Percentiles rank a stretch among this genome's conserved stretches.
Conservation (phyloP, 805 yeast genomes). For the Yamadazyma endophytica region DNA sequence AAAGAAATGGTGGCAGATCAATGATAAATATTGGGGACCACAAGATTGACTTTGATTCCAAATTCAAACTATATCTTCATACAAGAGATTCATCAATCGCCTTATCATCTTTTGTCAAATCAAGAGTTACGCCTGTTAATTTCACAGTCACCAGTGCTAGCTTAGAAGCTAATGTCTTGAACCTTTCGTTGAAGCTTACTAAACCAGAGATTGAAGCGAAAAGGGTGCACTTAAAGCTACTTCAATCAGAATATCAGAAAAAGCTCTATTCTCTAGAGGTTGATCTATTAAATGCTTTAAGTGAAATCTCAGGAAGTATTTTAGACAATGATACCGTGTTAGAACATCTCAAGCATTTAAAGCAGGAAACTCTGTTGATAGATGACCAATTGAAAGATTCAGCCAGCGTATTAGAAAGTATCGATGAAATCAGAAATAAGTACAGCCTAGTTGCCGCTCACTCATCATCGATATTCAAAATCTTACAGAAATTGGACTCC, state of each 20-base stretch:
- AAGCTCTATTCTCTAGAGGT: slow-evolving; percentile 55
- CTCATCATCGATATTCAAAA: slow-evolving; percentile 46
- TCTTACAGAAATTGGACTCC: slow-evolving; percentile 34
- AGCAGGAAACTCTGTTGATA: slow-evolving; percentile 55
- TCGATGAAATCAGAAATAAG: slow-evolving; percentile 43
- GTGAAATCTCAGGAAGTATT: slow-evolving; percentile 54
- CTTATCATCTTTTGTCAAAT: slow-evolving; percentile 52
- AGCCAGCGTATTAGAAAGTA: slow-evolving; percentile 46
- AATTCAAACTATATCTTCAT: slow-evolving; percentile 57
- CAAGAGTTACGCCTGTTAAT: slow-evolving; percentile 63
- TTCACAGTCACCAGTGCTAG: slow-evolving; percentile 70
- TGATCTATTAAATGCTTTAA: slow-evolving; percentile 53
- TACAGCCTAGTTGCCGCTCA: slow-evolving; percentile 55
- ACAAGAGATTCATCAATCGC: slow-evolving; percentile 52
- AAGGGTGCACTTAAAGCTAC: slow-evolving; percentile 48
- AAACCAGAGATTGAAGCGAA: slow-evolving; percentile 65
- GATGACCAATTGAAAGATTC: slow-evolving; percentile 53
- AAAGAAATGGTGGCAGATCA: slow-evolving; percentile 64
- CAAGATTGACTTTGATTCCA: slow-evolving; percentile 62
- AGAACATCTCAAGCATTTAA: slow-evolving; percentile 58
- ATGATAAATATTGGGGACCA: slow-evolving; percentile 58
- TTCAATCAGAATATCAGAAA: slow-evolving; percentile 57
- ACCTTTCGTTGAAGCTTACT: slow-evolving; percentile 48
- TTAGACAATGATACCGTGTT: slow-evolving; percentile 64
- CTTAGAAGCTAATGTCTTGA: slow-evolving; percentile 59